Evolutionary conservation across 345 rosid genomes (phyloP).

Genomic region (Hirschfeldia incana): DNA sequence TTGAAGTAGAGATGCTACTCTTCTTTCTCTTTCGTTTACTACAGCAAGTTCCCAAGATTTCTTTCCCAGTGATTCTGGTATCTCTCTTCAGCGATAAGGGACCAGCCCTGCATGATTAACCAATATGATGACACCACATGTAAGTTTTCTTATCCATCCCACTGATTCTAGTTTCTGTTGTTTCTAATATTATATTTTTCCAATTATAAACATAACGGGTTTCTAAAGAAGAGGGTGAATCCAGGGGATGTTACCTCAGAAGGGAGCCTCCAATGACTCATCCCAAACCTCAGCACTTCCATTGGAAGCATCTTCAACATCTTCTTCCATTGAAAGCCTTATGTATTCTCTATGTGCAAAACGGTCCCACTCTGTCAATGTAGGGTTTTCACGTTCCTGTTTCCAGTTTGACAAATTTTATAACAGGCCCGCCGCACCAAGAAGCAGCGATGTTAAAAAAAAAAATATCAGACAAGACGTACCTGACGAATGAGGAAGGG

Average conservation of each 20-base stretch:
- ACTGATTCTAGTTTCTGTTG: not conserved
- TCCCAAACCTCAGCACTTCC: not conserved
- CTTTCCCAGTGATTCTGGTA: not conserved
- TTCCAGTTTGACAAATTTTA: not conserved
- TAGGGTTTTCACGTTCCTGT: not conserved
- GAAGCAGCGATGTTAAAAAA: not conserved
- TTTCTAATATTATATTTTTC: not conserved
- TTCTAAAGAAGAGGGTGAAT: not conserved
- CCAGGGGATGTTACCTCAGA: not conserved
- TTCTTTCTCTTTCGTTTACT: not conserved
- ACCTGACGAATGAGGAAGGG: not conserved
- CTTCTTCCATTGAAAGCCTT: not conserved
- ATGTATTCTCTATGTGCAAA: not conserved
- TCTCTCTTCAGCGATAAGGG: slow-evolving; percentile 7
- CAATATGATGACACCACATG: not conserved
- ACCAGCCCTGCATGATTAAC: slow-evolving; percentile 17
- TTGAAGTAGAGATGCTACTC: slow-evolving; percentile 5
- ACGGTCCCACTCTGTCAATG: not conserved
- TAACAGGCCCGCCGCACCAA: not conserved
- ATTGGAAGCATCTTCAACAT: not conserved
- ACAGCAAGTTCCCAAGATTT: slow-evolving; percentile 11
- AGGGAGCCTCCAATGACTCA: not conserved
- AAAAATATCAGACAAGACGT: not conserved
- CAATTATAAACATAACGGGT: not conserved
- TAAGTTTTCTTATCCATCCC: not conserved